A percentile compares a stretch with the other conserved stretches of the same genome.
phyloP scores from a whole-genome alignment of 768 basidiomycete species.

The Fomitopsis serialis region DNA sequence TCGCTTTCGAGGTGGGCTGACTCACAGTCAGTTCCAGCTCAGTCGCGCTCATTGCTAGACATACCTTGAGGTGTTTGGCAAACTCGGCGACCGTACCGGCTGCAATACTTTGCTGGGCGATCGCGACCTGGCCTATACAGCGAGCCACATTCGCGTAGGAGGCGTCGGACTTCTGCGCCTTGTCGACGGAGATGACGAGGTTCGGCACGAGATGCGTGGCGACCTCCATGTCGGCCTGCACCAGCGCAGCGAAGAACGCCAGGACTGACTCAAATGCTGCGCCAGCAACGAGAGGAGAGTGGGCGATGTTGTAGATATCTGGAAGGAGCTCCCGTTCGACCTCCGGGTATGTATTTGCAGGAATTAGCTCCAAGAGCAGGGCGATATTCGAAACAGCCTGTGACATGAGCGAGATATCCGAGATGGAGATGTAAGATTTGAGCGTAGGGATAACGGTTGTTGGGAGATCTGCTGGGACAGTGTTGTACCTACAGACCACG shows the following conservation, averaged over 20 bases:
- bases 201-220: slow-evolving; percentile 78
- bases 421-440: slow-evolving; percentile 64
- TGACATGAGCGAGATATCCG: slow-evolving; percentile 75
- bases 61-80: slow-evolving; percentile 73
- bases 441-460: slow-evolving; percentile 65
- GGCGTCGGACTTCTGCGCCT: slow-evolving; percentile 51
- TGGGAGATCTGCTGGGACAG: slow-evolving; percentile 53
- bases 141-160: slow-evolving; percentile 71
- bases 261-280: slow-evolving; percentile 77
- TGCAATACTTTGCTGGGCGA: slow-evolving; percentile 61
- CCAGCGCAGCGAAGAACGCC: slow-evolving; percentile 76
- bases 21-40: background rate
- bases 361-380: slow-evolving; percentile 63
- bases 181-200: slow-evolving; percentile 62
- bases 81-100: slow-evolving; percentile 85
- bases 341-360: slow-evolving; percentile 63
- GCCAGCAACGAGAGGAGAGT: slow-evolving; percentile 75
- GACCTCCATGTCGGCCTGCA: slow-evolving; percentile 78
- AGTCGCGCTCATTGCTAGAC: background rate
- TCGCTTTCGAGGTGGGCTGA: slow-evolving; percentile 45
- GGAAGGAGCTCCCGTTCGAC: slow-evolving; percentile 66
- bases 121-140: slow-evolving; percentile 81
- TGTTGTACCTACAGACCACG: slow-evolving; percentile 33
- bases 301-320: slow-evolving; percentile 64
- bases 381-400: slow-evolving; percentile 64